These are phyloP conservation scores for Trichophyton simii DNA, from an alignment of 2,329 filamentous ascomycete species.

Conservation along the genomic window DNA sequence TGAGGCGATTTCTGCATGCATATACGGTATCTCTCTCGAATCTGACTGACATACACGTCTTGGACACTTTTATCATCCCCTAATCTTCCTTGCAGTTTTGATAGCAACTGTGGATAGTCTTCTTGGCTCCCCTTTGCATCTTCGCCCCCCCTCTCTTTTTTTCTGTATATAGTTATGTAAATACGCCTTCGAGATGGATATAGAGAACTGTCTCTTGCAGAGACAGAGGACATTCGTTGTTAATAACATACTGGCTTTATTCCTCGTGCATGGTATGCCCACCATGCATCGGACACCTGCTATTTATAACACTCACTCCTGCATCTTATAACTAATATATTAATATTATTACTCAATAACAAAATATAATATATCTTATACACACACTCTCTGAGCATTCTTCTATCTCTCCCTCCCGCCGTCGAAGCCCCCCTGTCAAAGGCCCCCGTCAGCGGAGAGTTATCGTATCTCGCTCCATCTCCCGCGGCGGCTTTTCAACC, in stretches of 20 bases:
- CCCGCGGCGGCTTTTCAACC: not conserved
- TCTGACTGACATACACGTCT: not conserved
- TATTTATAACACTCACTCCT: not conserved
- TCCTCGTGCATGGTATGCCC: not conserved
- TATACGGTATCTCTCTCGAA: not conserved
- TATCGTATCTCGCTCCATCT: not conserved
- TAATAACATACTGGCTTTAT: not conserved
- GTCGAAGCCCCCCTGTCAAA: not conserved
- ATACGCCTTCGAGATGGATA: not conserved
- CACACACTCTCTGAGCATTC: no score
- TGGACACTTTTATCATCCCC: not conserved
- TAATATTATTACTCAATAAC: not conserved
- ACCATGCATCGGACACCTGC: not conserved
- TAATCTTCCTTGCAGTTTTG: no score
- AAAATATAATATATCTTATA: not conserved
- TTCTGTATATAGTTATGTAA: constrained; percentile 1
- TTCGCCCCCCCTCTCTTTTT: not conserved
- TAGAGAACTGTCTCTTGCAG: not conserved
- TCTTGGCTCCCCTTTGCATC: not conserved
- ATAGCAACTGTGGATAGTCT: not conserved
- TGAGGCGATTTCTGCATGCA: not conserved
- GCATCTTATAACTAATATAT: not conserved
- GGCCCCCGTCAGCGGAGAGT: not conserved
- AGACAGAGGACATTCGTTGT: not conserved
- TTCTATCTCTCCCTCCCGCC: not conserved